These are phyloP conservation scores for Hypoxylon cercidicola DNA, from an alignment of 495 filamentous ascomycete genomes.

Conservation along the genomic window DNA sequence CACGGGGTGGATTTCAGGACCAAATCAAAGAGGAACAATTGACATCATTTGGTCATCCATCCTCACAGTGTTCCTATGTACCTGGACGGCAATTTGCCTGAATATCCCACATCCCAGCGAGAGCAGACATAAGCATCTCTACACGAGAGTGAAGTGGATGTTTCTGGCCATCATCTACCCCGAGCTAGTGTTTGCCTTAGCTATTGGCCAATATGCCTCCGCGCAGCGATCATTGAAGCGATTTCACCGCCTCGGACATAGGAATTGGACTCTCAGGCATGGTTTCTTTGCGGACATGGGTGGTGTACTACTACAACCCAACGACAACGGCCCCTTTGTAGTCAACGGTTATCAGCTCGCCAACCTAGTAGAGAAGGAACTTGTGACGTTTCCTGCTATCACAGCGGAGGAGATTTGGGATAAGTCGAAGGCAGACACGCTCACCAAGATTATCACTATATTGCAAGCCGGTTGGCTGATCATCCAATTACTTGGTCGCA, in stretches of 20 bases:
- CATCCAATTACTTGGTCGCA: background rate
- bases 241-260: conserved; percentile 32
- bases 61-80: background rate
- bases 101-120: background rate
- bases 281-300: conserved; percentile 56
- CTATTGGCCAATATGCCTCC: background rate
- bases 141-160: background rate
- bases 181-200: background rate
- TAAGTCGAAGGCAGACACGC: conserved; percentile 47
- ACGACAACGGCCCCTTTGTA: conserved; percentile 42
- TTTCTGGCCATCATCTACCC: background rate
- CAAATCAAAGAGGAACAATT: background rate
- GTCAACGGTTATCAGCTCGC: background rate
- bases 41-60: background rate
- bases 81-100: background rate
- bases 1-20: background rate
- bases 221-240: conserved; percentile 5
- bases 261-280: conserved; percentile 49
- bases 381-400: conserved; percentile 14
- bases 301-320: conserved; percentile 41
- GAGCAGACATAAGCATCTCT: background rate
- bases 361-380: background rate
- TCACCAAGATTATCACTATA: conserved; percentile 24
- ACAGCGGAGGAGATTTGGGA: conserved; percentile 45
- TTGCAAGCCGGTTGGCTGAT: background rate